Base-by-base conservation (phyloP, 805 yeast genomes). In the Tetrapisispora fleetii region DNA sequence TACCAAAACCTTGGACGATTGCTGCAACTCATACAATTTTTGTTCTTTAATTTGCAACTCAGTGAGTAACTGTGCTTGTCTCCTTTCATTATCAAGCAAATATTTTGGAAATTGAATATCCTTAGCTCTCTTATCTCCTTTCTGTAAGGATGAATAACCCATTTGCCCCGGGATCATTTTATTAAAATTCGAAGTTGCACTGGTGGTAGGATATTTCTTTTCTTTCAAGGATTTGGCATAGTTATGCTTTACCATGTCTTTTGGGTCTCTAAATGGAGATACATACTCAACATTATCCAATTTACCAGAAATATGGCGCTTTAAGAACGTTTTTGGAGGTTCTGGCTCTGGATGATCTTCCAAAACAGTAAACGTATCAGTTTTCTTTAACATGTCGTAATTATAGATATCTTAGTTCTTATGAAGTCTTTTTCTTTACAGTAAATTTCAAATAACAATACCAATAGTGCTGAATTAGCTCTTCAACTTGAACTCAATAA, bases 51-150 rank as follows among this genome's bases (percentile, higher is more conserved):
- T 40, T 42, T 52, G 54, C 43, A 64, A 40, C 37, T 57, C 57
- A 18, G 44, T 48, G 39, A 64, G 47, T 17, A 50, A 30, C 33
- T 43, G 43, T 17, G 45, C 48, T 48, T 64, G 68, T 45, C 59
- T 59, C 32, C 40, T 48, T 53, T 63, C 67, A 46, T 56, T 62
- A 17, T 59, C 54, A 21, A 52, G 50, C 40, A 64, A 45, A 44
- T 58, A 56, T 13, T 51, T 28, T 2, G 68, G 68, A 45, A 64
- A 61, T 14, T 52, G 52, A 19, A 64, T 62, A 48, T 64, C 68
- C 49, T 58, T 63, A 4, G 65, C 63, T 18, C 61, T 49, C 33
- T 52, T 56, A 14, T 56, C 45, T 1, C 49, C 38, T 19, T 52
- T 54, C 18, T 47, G 49, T 1, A 63, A 43, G 17, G 49, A 55